Base-by-base conservation (phyloP, 108 stramenopile genomes). In the Skeletonema grethae region DNA sequence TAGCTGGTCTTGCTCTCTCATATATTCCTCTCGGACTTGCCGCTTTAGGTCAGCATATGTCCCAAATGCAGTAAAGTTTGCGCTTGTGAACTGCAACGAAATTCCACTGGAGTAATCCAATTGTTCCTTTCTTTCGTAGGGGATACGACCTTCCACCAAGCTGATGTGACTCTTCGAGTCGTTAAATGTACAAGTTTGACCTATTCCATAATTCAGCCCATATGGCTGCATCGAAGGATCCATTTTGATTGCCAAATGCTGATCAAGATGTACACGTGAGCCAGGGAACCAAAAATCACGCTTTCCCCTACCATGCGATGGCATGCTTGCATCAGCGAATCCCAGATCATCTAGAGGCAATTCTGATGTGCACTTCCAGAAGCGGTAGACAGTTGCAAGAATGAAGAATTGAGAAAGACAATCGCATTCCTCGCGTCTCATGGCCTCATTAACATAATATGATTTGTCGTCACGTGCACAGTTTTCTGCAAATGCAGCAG, bases 401-500 rank as follows among this genome's bases (percentile, higher is more conserved):
- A 83, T 83, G 32, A 76, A 68, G 32, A 91, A 70, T 48, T 84
- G 86, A 2, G 61, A 63, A 22, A 65, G 34, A 69, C 95, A 94
- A 60, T 94, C 68, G 79, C 95, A 96, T 36, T 91, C 90, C n/a
- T 82, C 61, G 0, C 92, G 72, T 38, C 75, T 55, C 36, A 91
- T 78, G 16, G 91, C 87, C 29, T 81, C 67, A 46, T 38, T 63
- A 11, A 88, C 69, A n/a, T 84, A 79, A 12, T 63, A 28, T 72
- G 91, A 90, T 85, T 96, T 94, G 69, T 90, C 74, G 67, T 96
- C 95, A 10, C 95, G 75, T 7, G 69, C 92, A 57, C 95, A 96
- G 12, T 22, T 34, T 41, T 63, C 53, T 16, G 53, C 68, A 28
- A 55, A 53, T 11, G 35, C 35, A 4, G 39, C 30, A 38, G 79